Evolutionary conservation across 2,329 filamentous ascomycete species (phyloP).

Genomic region (Penicillium sp.): DNA sequence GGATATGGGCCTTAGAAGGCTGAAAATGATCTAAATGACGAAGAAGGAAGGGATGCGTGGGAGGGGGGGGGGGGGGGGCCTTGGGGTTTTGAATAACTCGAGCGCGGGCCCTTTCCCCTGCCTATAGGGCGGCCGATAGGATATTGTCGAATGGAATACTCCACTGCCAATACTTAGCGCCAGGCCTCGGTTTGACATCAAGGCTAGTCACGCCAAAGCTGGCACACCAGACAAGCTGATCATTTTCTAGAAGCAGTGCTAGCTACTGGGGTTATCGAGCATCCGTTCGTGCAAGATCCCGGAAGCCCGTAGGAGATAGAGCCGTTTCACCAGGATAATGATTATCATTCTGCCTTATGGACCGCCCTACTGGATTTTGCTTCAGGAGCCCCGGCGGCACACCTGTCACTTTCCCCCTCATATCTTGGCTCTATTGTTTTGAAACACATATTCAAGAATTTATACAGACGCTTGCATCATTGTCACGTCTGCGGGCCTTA

Average conservation of each 20-base stretch:
- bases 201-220: slow-evolving; percentile 1
- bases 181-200: slow-evolving; percentile 13
- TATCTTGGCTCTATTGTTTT: slow-evolving; percentile 1
- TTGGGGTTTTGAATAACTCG: slow-evolving; percentile 19
- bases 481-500: neutral
- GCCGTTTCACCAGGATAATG: slow-evolving; percentile 5
- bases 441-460: neutral
- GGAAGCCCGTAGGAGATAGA: slow-evolving; percentile 3
- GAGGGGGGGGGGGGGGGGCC: slow-evolving; percentile 11
- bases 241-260: slow-evolving; percentile 10
- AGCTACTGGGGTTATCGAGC: neutral
- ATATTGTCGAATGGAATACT: slow-evolving; percentile 13
- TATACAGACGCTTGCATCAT: neutral
- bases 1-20: slow-evolving; percentile 1
- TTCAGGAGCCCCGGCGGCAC: neutral
- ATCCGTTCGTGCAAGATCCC: slow-evolving; percentile 4
- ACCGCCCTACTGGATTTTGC: neutral
- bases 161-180: slow-evolving; percentile 10
- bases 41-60: slow-evolving; percentile 10
- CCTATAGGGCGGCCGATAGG: slow-evolving; percentile 13
- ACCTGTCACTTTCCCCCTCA: neutral
- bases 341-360: slow-evolving; percentile 1
- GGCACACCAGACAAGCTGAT: slow-evolving; percentile 7
- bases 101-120: slow-evolving; percentile 5
- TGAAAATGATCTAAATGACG: slow-evolving; percentile 10